phyloP scores from a whole-genome alignment of 371 early-diverging fungal species.

The Syncephalastrum contaminatum region DNA sequence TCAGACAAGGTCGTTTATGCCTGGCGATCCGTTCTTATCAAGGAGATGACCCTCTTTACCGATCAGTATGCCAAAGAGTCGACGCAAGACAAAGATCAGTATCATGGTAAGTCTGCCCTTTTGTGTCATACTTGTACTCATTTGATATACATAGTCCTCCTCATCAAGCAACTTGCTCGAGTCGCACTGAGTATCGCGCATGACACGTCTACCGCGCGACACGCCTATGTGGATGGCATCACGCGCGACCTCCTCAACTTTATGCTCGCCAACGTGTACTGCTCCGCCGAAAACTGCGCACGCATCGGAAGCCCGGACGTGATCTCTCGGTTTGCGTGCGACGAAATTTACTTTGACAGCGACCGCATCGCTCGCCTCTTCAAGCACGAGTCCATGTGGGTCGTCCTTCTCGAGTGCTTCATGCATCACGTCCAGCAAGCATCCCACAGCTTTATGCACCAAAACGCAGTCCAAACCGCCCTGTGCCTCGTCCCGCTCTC shows the following conservation, averaged over 20 bases:
- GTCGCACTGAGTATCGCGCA: conserved; percentile 3
- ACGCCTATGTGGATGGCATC: conserved; percentile 10
- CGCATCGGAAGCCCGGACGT: conserved; percentile 22
- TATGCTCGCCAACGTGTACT: conserved; percentile 20
- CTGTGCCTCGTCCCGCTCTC: no score
- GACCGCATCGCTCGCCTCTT: not conserved
- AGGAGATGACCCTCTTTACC: not conserved
- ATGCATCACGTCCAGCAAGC: conserved; percentile 28
- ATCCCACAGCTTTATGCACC: not conserved
- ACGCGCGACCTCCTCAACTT: conserved; percentile 20
- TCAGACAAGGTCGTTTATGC: not conserved
- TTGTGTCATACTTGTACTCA: no score
- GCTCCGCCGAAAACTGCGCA: conserved; percentile 22
- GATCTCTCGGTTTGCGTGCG: conserved; percentile 5
- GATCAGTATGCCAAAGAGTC: no score
- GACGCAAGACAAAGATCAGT: no score
- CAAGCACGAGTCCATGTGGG: conserved; percentile 16
- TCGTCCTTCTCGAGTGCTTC: conserved; percentile 20
- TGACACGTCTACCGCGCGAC: not conserved
- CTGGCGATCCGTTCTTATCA: not conserved
- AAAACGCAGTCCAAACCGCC: no score
- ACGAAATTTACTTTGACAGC: conserved; percentile 8
- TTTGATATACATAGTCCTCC: no score
- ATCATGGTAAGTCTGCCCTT: no score
- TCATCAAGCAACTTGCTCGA: conserved; percentile 3